Evolutionary conservation across 192 early-diverging fungal genomes (phyloP).

Genomic region (Chytriomyces confervae): DNA sequence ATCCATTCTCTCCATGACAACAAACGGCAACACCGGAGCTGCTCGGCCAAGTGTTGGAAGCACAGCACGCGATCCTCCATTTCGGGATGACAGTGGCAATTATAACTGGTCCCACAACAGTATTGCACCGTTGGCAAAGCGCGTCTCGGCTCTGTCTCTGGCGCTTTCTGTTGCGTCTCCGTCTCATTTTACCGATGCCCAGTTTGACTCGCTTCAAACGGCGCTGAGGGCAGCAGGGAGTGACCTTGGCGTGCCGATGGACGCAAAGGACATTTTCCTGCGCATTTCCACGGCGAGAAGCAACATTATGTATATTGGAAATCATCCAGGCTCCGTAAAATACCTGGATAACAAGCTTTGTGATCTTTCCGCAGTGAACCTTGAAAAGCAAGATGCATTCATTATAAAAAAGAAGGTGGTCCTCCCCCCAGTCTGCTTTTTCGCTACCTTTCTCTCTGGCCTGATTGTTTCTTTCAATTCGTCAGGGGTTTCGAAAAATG

Average conservation of each 20-base stretch:
- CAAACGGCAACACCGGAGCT: too few relatives aligned
- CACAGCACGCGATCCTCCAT: too few relatives aligned
- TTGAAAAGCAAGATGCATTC: too few relatives aligned
- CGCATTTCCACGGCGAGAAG: background rate
- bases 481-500: too few relatives aligned
- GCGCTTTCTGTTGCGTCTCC: background rate
- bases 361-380: background rate
- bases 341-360: background rate
- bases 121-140: background rate
- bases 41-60: too few relatives aligned
- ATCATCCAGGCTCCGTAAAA: background rate
- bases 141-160: background rate
- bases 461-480: too few relatives aligned
- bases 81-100: too few relatives aligned
- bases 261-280: constrained; percentile 1
- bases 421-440: too few relatives aligned
- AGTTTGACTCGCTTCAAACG: background rate
- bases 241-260: background rate
- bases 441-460: too few relatives aligned
- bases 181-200: background rate
- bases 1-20: too few relatives aligned
- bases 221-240: background rate
- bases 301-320: background rate
- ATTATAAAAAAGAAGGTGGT: too few relatives aligned
- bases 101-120: too few relatives aligned